Base-by-base conservation (phyloP, 2,329 filamentous ascomycete genomes). In the Nemania serpens region DNA sequence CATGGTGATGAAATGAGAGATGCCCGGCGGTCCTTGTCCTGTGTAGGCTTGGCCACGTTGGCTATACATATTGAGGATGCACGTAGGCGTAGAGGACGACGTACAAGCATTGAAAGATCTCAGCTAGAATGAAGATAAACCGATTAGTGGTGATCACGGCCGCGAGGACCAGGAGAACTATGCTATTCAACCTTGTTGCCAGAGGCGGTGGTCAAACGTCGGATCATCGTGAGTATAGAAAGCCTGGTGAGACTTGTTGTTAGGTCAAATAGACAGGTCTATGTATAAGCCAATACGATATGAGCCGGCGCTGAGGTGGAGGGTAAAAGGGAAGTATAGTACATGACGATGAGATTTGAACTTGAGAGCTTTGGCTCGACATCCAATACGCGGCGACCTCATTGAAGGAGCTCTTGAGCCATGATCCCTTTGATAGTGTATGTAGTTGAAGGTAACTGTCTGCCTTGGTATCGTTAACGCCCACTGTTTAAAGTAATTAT, bases 171-270 rank as follows among this genome's bases (percentile, higher is more conserved):
- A 70, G 52, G 15, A 76, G 72, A 17, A 74, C 64, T 29, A 63
- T 67, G 20, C 71, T 71, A n/a, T 61, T 75, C 73, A 41, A 68
- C 70, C 22, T 66, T 69, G 54, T 65, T 66, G 5, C 66, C 66
- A 2, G 71, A 73, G 5, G 73, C 73, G 15, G 71, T 68, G 2
- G 75, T 73, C 13, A 79, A 67, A 20, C 76, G 69, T 48, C 77
- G 74, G 29, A 78, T 70, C 42, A 78, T 70, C 11, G 72, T 70
- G 9, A 79, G 72, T 69, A 78, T 78, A 1, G 77, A 79, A 10
- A 79, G 61, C 59, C 79, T 80, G 2, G 74, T 78, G 37, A 79
- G 64, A 41, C 66, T 74, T 1, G 77, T 77, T 1, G 76, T 69
- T 12, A 75, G 47, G 49, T 75, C 74, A 62, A 79, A 79, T 7